Evolutionary conservation across 2,329 filamentous ascomycete genomes (phyloP), one percentile per base, ranked within the genome.

Genomic region (Elsinoe australis): DNA sequence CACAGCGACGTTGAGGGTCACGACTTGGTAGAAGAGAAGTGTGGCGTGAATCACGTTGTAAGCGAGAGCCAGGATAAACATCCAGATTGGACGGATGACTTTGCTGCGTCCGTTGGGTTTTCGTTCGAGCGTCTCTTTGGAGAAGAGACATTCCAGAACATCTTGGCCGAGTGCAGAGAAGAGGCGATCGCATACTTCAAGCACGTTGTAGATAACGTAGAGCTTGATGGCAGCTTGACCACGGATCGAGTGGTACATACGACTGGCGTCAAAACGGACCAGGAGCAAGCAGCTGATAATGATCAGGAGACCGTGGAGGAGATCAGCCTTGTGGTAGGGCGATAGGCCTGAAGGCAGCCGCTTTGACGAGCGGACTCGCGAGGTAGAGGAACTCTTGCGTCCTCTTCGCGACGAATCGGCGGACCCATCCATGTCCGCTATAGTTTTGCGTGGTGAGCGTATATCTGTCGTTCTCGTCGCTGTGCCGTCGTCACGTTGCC

Each of bases 191-290:
- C 85, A 85, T 1, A 94, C 85, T 67, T 98, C 92, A 4, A 98
- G 78, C 26, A 95, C 86, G 61, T 98, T 98, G 72, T 95, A 98
- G 49, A 98, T 96, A 51, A 98, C 92, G 64, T 98, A 98, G 8
- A 98, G 76, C 63, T 98, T 98, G 69, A 98, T 95, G 5, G 90
- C 89, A 1, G 89, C 90, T 65, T 98, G 92, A 0, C 88, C 92
- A 38, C 90, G 83, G 58, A 98, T 95, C 59, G 89, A 89, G 64
- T 98, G 92, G 61, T 98, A 98, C 87, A 96, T 95, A 45, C 89
- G 80, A 61, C 89, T 95, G 4, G 92, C 92, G 63, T 98, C 94
- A 36, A 98, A 83, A 18, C 79, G 82, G 81, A 95, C 90, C 44
- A 98, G 72, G 10, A 90, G 80, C 45, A 84, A 71, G 57, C 87